Evolutionary conservation across 225 moss, liverwort and hornwort genomes (phyloP), one percentile per base, ranked within the genome.

Genomic region (Marchantia polymorpha): DNA sequence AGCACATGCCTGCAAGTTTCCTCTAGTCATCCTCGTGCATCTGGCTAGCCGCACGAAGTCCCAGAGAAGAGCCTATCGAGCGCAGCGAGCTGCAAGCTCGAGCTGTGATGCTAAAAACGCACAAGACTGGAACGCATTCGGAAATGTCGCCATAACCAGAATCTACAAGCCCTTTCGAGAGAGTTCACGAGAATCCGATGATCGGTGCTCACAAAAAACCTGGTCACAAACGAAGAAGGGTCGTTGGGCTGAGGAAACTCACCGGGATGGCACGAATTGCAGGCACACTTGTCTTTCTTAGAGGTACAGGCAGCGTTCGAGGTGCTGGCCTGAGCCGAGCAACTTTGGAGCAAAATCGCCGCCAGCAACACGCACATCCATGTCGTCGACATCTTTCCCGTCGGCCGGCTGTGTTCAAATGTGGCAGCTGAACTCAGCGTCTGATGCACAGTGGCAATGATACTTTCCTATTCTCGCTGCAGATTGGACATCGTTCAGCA

Each of bases 281-380:
- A 73, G n/a, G 26, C 0, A 15, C 54, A 73, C 23, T 54, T 55
- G 7, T 26, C 54, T 56, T 56, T 19, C 56, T 19, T 13, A 1
- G n/a, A n/a, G n/a, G 56, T 19, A 12, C 56, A 13, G 1, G 56
- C n/a, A n/a, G n/a, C 39, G 39, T 39, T 2, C 39, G 5, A 39
- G 23, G 51, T 27, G 54, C 53, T 73, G 2, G 53, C 20, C 12
- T 22, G 22, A 49, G 71, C 31, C 50, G 50, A n/a, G 50, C n/a
- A n/a, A n/a, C 50, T 22, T n/a, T 50, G 49, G 50, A n/a, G 17
- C 4, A 51, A 71, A 22, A 71, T n/a, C 73, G 54, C 7, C 73
- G 54, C 7, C 14, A 73, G 73, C 53, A 73, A 13, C 53, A 73
- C 54, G 27, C 53, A 73, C 51, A 53, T 55, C 53, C 73, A 73